Conservation (phyloP, 306 rosid species). For the Purshia tridentata region DNA sequence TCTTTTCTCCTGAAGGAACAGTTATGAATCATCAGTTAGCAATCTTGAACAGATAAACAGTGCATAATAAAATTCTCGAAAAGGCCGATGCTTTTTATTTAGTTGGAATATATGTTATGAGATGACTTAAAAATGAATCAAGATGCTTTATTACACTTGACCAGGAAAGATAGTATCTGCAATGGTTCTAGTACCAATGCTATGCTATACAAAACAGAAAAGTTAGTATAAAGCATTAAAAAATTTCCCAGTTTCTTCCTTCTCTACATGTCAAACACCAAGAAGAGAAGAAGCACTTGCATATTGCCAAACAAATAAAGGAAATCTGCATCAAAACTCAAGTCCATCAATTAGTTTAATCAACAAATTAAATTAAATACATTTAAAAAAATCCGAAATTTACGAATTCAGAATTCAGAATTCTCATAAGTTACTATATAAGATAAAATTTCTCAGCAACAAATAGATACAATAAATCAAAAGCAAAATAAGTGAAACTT, state of each 20-base stretch:
- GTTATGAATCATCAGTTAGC: background rate
- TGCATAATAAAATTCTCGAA: background rate
- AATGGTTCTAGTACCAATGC: background rate
- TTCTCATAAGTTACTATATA: no score
- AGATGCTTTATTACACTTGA: background rate
- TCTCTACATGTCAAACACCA: background rate
- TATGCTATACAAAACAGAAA: background rate
- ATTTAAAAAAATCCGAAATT: background rate
- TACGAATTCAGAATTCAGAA: background rate
- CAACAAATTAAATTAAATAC: background rate
- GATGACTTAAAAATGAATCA: background rate
- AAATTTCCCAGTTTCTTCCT: background rate
- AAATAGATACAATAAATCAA: background rate
- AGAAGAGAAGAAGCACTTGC: background rate
- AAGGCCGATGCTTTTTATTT: background rate
- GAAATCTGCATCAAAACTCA: constrained; percentile 1
- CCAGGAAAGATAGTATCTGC: background rate
- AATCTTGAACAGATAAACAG: background rate
- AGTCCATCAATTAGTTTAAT: constrained; percentile 1
- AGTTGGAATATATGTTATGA: background rate
- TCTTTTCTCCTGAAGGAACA: constrained; percentile 33
- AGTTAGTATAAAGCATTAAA: background rate
- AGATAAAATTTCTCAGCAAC: background rate
- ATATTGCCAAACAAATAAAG: background rate
- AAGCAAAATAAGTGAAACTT: background rate